Conservation (phyloP, 495 filamentous ascomycete genomes). For the Lophiotrema nucula region DNA sequence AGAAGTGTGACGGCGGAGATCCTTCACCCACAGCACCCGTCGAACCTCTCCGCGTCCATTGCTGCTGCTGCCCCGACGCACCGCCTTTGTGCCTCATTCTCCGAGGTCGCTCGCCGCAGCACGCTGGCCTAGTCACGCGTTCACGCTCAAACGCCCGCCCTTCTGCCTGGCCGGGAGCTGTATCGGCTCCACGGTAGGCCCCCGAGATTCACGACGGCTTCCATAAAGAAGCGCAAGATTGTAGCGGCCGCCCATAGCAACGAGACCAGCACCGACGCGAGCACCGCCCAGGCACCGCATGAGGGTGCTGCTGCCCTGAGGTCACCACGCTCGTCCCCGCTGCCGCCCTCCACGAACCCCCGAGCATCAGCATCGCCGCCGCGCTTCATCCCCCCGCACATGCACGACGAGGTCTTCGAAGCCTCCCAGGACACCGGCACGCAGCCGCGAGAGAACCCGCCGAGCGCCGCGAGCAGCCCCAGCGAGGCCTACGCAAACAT, state of each 20-base stretch:
- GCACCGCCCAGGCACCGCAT: constrained; percentile 26
- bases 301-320: constrained; percentile 11
- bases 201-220: constrained; percentile 73
- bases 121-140: constrained; percentile 14
- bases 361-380: constrained; percentile 46
- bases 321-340: constrained; percentile 34
- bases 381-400: constrained; percentile 59
- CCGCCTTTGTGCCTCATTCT: constrained; percentile 6
- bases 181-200: constrained; percentile 31
- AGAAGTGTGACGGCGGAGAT: neutral
- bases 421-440: constrained; percentile 42
- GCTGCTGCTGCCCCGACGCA: constrained; percentile 18
- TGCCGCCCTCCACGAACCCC: constrained; percentile 36
- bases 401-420: constrained; percentile 57
- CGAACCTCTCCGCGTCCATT: constrained; percentile 12
- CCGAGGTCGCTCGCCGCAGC: constrained; percentile 2
- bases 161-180: constrained; percentile 36
- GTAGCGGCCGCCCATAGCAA: constrained; percentile 48
- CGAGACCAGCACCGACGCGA: constrained; percentile 1
- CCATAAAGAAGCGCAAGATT: constrained; percentile 86
- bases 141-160: neutral
- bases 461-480: constrained; percentile 63
- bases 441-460: constrained; percentile 37
- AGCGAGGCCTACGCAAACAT: constrained; percentile 72
- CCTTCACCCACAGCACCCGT: neutral